A percentile compares a stretch with the other conserved stretches of the same genome.
These are phyloP conservation scores for Larix kaempferi DNA, from an alignment of 75 land plant genomes.

Conservation along the genomic window DNA sequence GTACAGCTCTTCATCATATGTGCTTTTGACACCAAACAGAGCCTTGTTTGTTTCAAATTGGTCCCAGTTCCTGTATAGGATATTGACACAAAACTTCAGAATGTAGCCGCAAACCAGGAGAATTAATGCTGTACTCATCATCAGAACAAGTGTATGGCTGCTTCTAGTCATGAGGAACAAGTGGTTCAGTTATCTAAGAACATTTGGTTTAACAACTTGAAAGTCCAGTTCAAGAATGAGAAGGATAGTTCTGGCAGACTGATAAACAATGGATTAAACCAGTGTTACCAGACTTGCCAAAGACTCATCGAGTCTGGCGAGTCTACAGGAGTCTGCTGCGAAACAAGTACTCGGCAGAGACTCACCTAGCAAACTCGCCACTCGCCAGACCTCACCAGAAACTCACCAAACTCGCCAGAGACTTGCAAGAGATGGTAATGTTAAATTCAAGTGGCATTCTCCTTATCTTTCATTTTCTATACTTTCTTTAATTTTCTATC, in stretches of 20 bases:
- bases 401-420: too few species aligned
- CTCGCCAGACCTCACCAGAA: too few species aligned
- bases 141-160: neutral
- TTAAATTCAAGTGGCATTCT: too few species aligned
- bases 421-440: too few species aligned
- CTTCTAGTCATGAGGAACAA: neutral
- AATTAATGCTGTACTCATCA: neutral
- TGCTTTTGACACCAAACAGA: slow-evolving; percentile 91
- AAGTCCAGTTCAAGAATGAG: neutral
- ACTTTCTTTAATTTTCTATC: too few species aligned
- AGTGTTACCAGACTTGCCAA: too few species aligned
- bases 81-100: neutral
- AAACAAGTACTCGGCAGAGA: too few species aligned
- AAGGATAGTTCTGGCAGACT: neutral
- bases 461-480: too few species aligned
- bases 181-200: neutral
- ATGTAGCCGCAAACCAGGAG: neutral
- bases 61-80: slow-evolving; percentile 72
- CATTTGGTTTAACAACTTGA: neutral
- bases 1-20: slow-evolving; percentile 90
- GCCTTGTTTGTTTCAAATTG: slow-evolving; percentile 83
- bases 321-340: too few species aligned
- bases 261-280: neutral
- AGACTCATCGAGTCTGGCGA: too few species aligned
- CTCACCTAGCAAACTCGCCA: too few species aligned